phyloP scores from a whole-genome alignment of 352 stramenopile species.

The Phytopythium montanum region DNA sequence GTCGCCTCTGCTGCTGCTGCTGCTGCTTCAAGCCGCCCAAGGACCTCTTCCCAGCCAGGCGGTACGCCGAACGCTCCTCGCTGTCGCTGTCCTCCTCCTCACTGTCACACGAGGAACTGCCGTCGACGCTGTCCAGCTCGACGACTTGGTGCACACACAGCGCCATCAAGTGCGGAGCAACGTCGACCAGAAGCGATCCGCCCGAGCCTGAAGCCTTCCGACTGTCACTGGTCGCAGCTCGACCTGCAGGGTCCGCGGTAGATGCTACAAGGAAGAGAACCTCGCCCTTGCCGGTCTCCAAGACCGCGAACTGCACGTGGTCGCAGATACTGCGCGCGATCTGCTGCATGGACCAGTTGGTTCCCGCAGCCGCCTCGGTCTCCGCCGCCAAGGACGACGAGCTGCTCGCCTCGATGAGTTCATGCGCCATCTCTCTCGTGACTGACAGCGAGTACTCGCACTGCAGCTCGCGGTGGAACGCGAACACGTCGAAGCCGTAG shows the following conservation, averaged over 20 bases:
- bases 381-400: conserved; percentile 46
- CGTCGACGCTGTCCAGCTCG: conserved; percentile 9
- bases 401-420: conserved; percentile 51
- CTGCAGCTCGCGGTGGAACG: conserved; percentile 38
- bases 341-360: conserved; percentile 67
- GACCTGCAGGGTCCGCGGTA: conserved; percentile 11
- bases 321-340: conserved; percentile 63
- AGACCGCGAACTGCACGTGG: conserved; percentile 41
- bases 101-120: neutral
- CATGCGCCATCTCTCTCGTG: conserved; percentile 60
- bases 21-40: neutral
- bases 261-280: conserved; percentile 47
- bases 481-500: conserved; percentile 70
- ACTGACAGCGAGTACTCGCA: conserved; percentile 50
- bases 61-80: neutral
- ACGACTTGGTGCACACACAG: conserved; percentile 42
- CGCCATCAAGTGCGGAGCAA: conserved; percentile 16
- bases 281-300: conserved; percentile 34
- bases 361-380: conserved; percentile 58
- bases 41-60: neutral
- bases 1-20: neutral
- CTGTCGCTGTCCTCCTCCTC: neutral
- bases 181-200: conserved; percentile 23
- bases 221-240: neutral
- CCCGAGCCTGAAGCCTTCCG: neutral